Conservation (phyloP, 148 eudicot species). For the Arctostaphylos glauca region DNA sequence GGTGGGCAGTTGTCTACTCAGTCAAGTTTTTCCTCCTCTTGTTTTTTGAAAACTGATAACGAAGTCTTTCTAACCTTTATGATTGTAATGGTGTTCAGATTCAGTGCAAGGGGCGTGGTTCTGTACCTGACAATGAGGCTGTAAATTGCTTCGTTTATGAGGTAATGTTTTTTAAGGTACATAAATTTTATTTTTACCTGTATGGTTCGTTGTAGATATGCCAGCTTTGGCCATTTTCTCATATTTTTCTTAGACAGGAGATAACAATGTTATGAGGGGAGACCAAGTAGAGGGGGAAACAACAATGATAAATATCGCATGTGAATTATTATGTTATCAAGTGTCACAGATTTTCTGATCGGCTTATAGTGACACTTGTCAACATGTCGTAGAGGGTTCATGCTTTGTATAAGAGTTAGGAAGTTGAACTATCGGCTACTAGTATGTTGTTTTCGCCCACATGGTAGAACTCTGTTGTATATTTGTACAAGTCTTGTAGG, state of each 20-base stretch:
- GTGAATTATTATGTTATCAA: neutral
- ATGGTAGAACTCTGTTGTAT: neutral
- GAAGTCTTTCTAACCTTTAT: neutral
- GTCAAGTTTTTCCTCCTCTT: constrained; percentile 5
- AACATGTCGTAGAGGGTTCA: neutral
- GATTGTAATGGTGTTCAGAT: constrained; percentile 40
- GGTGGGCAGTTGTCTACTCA: constrained; percentile 39
- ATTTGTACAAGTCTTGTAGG: no score
- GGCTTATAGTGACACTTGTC: neutral
- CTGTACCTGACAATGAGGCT: constrained; percentile 94
- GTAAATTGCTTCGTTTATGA: constrained; percentile 86
- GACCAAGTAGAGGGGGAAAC: neutral
- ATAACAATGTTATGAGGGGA: neutral
- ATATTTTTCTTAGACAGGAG: neutral
- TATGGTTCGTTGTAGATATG: neutral
- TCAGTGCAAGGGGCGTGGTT: constrained; percentile 91
- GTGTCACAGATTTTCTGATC: neutral
- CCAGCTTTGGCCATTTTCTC: constrained; percentile 2
- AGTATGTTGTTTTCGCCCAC: neutral
- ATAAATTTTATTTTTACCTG: neutral
- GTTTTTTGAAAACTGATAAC: neutral
- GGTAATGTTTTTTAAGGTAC: constrained; percentile 37
- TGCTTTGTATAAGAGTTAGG: neutral
- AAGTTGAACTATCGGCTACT: neutral
- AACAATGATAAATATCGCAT: neutral